These are phyloP conservation scores for Penicillium paneum DNA, from an alignment of 2,329 filamentous ascomycete genomes.

Conservation along the genomic window DNA sequence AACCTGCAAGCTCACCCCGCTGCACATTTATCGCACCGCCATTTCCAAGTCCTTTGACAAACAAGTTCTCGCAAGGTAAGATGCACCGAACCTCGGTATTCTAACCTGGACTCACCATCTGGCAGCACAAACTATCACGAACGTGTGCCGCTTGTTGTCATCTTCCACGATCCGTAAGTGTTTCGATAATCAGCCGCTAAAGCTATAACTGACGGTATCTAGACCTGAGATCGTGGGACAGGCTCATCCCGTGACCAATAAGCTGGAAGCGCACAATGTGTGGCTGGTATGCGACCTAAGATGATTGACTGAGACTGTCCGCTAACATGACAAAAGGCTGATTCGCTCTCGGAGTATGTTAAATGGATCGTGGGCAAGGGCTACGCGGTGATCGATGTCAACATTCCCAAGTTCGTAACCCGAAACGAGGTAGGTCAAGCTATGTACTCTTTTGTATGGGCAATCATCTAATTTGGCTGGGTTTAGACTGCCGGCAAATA, in stretches of 20 bases:
- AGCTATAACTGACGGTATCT: conserved; percentile 14
- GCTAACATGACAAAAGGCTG: conserved; percentile 59
- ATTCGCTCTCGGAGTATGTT: conserved; percentile 76
- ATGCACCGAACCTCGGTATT: background rate
- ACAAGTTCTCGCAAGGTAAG: conserved; percentile 75
- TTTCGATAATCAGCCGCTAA: background rate
- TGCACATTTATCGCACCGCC: conserved; percentile 72
- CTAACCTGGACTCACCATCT: background rate
- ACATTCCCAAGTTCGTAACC: conserved; percentile 75
- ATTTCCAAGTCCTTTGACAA: conserved; percentile 78
- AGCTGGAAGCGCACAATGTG: conserved; percentile 76
- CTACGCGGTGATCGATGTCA: conserved; percentile 87
- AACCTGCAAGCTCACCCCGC: conserved; percentile 71
- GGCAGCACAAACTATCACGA: conserved; percentile 61
- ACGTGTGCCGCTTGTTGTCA: conserved; percentile 68
- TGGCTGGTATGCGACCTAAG: conserved; percentile 67
- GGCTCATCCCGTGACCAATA: conserved; percentile 66
- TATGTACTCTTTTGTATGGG: background rate
- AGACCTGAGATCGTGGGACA: conserved; percentile 70
- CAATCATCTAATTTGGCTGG: background rate
- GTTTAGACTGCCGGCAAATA: conserved; percentile 32
- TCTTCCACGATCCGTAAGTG: conserved; percentile 85
- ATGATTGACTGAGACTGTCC: conserved; percentile 8
- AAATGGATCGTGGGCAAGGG: conserved; percentile 74
- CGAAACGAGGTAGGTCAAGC: conserved; percentile 54